Conservation (phyloP, 768 basidiomycete species). For the Lactarius sp. region DNA sequence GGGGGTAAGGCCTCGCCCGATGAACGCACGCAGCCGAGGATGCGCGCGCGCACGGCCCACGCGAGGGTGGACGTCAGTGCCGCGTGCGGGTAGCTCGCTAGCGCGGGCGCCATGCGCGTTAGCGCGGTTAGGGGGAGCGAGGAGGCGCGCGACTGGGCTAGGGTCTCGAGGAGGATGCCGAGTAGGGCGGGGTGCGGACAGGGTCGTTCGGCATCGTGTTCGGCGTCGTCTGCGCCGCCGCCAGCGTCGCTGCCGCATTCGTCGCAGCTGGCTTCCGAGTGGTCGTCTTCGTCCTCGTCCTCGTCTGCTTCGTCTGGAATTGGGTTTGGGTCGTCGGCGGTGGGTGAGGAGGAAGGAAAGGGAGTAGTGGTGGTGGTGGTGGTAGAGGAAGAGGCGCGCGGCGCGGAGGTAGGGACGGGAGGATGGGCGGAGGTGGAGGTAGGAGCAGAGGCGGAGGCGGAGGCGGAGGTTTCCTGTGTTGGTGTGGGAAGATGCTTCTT, state of each 20-base stretch:
- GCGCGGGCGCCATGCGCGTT: constrained; percentile 3
- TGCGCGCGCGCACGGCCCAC: constrained; percentile 20
- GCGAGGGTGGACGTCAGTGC: constrained; percentile 10
- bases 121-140: constrained; percentile 14
- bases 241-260: neutral
- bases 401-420: neutral
- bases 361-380: neutral
- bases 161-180: constrained; percentile 20
- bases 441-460: neutral
- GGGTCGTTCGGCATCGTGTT: neutral
- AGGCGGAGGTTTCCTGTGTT: no score
- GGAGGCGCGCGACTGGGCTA: constrained; percentile 25
- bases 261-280: neutral
- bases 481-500: neutral
- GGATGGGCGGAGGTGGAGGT: no score
- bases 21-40: constrained; percentile 18
- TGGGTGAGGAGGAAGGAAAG: neutral
- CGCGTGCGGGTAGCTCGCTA: neutral
- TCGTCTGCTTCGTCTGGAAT: neutral
- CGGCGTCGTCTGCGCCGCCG: neutral
- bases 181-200: constrained; percentile 22
- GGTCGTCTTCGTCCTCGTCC: neutral
- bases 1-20: constrained; percentile 21
- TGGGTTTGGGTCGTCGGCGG: neutral
- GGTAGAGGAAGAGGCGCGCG: neutral